phyloP scores from a whole-genome alignment of 2,329 filamentous ascomycete genomes.

The Daldinia eschscholtzii region DNA sequence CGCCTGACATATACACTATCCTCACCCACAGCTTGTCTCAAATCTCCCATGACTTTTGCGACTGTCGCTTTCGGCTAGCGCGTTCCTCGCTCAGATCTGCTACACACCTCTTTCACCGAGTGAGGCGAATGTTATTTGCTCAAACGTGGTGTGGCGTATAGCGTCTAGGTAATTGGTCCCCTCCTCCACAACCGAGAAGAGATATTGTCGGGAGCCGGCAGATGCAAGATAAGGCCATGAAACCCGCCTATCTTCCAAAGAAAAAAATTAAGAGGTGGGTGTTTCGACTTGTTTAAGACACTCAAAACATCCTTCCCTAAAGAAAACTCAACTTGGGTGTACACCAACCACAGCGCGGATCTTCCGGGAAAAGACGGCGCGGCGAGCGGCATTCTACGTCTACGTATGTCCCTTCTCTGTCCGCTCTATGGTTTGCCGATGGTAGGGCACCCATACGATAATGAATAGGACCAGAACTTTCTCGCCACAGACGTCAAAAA shows the following conservation, averaged over 20 bases:
- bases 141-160: conserved; percentile 25
- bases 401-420: not conserved
- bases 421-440: conserved; percentile 6
- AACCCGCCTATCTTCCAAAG: conserved; percentile 19
- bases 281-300: conserved; percentile 32
- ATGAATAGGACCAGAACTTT: conserved; percentile 3
- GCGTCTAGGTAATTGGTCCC: conserved; percentile 26
- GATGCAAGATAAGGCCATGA: conserved; percentile 33
- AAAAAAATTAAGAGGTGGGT: not conserved
- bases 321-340: not conserved
- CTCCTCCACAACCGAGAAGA: conserved; percentile 15
- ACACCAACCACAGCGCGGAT: not conserved
- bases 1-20: not conserved
- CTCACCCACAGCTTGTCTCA: conserved; percentile 4
- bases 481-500: conserved; percentile 16
- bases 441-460: conserved; percentile 12
- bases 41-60: conserved; percentile 1
- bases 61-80: conserved; percentile 11
- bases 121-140: conserved; percentile 24
- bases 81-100: conserved; percentile 17
- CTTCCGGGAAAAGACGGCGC: conserved; percentile 10
- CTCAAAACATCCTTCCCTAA: conserved; percentile 16
- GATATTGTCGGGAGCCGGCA: conserved; percentile 28
- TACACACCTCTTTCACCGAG: conserved; percentile 28
- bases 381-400: conserved; percentile 10